phyloP scores from a whole-genome alignment of 768 basidiomycete genomes.

The Auriscalpium microsporum region DNA sequence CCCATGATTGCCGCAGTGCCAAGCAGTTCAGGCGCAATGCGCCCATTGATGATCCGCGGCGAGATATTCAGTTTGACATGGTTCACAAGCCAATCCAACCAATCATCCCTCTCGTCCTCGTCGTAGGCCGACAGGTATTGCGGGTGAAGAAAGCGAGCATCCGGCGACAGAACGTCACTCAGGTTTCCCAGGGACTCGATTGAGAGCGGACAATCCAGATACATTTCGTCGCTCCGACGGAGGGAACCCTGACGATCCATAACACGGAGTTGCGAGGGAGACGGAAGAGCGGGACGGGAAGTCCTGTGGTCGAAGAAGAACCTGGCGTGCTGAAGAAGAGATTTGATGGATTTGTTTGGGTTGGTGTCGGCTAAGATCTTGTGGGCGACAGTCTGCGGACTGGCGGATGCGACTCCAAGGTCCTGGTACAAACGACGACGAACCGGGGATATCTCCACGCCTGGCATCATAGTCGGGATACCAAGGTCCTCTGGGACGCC shows the following conservation, averaged over 20 bases:
- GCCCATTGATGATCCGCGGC: slow-evolving; percentile 9
- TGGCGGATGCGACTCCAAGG: slow-evolving; percentile 5
- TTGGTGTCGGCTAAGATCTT: slow-evolving; percentile 3
- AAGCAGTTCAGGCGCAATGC: slow-evolving; percentile 8
- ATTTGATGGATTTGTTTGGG: background rate
- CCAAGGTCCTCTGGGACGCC: slow-evolving; percentile 9
- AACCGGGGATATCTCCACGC: background rate
- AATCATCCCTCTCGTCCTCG: slow-evolving; percentile 3
- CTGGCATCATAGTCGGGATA: slow-evolving; percentile 6
- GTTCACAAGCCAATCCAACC: slow-evolving; percentile 13
- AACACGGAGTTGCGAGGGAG: slow-evolving; percentile 3
- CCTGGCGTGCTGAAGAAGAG: slow-evolving; percentile 3
- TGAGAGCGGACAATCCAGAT: slow-evolving; percentile 3
- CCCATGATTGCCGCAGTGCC: background rate
- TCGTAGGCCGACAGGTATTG: slow-evolving; percentile 6
- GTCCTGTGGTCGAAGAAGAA: slow-evolving; percentile 13
- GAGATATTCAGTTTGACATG: slow-evolving; percentile 6
- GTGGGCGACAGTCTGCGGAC: slow-evolving; percentile 3
- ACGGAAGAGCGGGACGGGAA: background rate
- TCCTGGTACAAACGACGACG: slow-evolving; percentile 5
- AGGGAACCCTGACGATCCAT: background rate
- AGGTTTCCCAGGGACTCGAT: background rate
- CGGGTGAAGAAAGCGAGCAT: slow-evolving; percentile 5
- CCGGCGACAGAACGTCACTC: slow-evolving; percentile 3
- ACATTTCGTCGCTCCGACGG: slow-evolving; percentile 3